Evolutionary conservation across 805 yeast species (phyloP), one percentile per base, ranked within the genome.

Genomic region (Hanseniaspora osmophila): DNA sequence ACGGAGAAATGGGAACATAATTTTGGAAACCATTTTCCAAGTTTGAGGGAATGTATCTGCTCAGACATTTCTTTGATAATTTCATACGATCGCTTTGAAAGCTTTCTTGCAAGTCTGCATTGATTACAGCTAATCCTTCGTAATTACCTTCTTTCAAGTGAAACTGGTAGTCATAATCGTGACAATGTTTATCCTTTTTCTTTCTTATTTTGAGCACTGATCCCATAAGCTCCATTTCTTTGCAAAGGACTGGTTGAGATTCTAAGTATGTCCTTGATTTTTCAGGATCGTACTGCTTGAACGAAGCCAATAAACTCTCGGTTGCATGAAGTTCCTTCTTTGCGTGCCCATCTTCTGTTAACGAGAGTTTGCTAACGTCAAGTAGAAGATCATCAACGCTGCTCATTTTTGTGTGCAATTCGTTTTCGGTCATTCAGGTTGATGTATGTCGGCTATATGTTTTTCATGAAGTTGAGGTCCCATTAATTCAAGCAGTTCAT

Each of bases 241-340:
- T 10, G 15, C 38, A 35, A 10, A 35, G 18, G 6, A 5, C 10
- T n/a, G 38, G 38, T n/a, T 35, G 38, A 15, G 38, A n/a, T 6
- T 35, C 18, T 13, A 10, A 10, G 16, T n/a, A 35, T 10, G 15
- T n/a, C 4, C 11, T n/a, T 10, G 38, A 35, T 35, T n/a, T 16
- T 10, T 10, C 16, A n/a, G 38, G 11, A n/a, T 35, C 38, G 15
- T 12, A 15, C 16, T n/a, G 18, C 38, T 35, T 35, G 59, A 41
- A 10, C 48, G 27, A 22, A 22, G 27, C 27, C 7, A 22, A 22
- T 5, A 22, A 7, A 4, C 27, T 22, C 27, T 22, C 27, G 6
- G 4, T 22, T 5, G 27, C 27, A 22, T 22, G 27, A 5, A 22
- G 27, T 7, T 22, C 27, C 27, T 22, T 22, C 7, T 22, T 22